Evolutionary conservation across 1,284 basidiomycete species (phyloP), one percentile per base, ranked within the genome.

Genomic region (Irpex lacteus): DNA sequence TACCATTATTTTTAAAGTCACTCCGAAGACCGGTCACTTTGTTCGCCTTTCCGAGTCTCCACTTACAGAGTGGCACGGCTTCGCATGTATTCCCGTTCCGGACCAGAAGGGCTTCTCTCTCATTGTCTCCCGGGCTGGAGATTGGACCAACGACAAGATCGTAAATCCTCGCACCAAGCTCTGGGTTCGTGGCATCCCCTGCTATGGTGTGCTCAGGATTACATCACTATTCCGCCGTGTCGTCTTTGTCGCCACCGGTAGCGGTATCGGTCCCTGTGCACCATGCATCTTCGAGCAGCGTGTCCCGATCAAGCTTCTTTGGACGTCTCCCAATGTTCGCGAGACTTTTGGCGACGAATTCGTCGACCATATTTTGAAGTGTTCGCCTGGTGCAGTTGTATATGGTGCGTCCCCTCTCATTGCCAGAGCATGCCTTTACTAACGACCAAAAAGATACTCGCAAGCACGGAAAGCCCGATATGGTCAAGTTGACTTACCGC

Each of bases 241-340:
- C n/a, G 80, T 88, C 8, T 76, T 87, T 60, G 85, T 88, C 34
- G 84, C 85, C 13, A 86, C 84, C 19, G 85, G 84, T n/a, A 85
- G 82, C 60, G 85, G 85, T 52, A 87, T 88, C 66, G 85, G 85
- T 6, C 85, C 85, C 15, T 85, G 84, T 70, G 81, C 84, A 2
- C 83, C 85, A 0, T 80, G 79, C 63, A 82, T 88, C 63, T 71
- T 86, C 58, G 84, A 80, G 64, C 76, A 81, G 67, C 75, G 78
- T 19, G 75, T 85, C 11, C 83, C 85, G 1, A 84, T 85, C 59
- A 78, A 80, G 11, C 76, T 88, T 49, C 77, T 88, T 6, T 87
- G 85, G 85, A 85, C 85, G 4, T 82, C 84, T 11, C 85, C 84
- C 4, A 82, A 87, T 67, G 83, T 86, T 38, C 80, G 84, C 18